These are phyloP conservation scores for Eutrema heterophyllum DNA, from an alignment of 345 rosid genomes.

Conservation along the genomic window DNA sequence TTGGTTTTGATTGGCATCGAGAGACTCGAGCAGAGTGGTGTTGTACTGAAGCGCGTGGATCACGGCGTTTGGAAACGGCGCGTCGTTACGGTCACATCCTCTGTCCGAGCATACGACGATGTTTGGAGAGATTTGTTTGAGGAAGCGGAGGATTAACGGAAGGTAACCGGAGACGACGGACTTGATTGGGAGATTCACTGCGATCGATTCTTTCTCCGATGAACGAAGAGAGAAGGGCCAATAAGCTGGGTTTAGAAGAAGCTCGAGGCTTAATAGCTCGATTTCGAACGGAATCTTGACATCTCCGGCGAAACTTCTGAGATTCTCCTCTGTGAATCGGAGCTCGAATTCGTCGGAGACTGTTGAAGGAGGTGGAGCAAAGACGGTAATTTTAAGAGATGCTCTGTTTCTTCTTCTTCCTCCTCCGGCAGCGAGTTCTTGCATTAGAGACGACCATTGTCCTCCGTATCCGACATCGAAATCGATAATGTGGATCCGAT, in stretches of 20 bases:
- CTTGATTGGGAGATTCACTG: slow-evolving; percentile 66
- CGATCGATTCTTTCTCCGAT: slow-evolving; percentile 53
- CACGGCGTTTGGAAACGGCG: slow-evolving; percentile 66
- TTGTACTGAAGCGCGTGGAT: slow-evolving; percentile 61
- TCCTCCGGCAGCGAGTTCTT: slow-evolving; percentile 52
- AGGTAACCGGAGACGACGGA: slow-evolving; percentile 53
- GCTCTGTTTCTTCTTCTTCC: slow-evolving; percentile 38
- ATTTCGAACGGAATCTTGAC: slow-evolving; percentile 60
- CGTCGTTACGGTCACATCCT: slow-evolving; percentile 77
- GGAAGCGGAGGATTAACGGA: slow-evolving; percentile 57
- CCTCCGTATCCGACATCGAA: slow-evolving; percentile 88
- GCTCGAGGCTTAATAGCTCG: slow-evolving; percentile 54
- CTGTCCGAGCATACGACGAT: slow-evolving; percentile 71
- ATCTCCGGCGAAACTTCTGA: slow-evolving; percentile 63
- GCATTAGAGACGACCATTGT: slow-evolving; percentile 94
- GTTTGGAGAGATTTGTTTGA: slow-evolving; percentile 75
- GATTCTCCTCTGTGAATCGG: slow-evolving; percentile 62
- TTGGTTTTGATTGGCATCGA: slow-evolving; percentile 58
- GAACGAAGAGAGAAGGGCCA: slow-evolving; percentile 42
- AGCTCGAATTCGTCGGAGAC: slow-evolving; percentile 60
- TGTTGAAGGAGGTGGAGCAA: slow-evolving; percentile 41
- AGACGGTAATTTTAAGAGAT: slow-evolving; percentile 61
- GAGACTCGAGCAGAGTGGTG: slow-evolving; percentile 59
- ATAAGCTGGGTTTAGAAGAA: slow-evolving; percentile 42
- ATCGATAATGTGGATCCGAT: slow-evolving; percentile 72